A percentile compares a stretch with the other conserved stretches of the same genome.
These are phyloP conservation scores for Arachnopeziza araneosa DNA, from an alignment of 2,329 filamentous ascomycete genomes.

Conservation along the genomic window DNA sequence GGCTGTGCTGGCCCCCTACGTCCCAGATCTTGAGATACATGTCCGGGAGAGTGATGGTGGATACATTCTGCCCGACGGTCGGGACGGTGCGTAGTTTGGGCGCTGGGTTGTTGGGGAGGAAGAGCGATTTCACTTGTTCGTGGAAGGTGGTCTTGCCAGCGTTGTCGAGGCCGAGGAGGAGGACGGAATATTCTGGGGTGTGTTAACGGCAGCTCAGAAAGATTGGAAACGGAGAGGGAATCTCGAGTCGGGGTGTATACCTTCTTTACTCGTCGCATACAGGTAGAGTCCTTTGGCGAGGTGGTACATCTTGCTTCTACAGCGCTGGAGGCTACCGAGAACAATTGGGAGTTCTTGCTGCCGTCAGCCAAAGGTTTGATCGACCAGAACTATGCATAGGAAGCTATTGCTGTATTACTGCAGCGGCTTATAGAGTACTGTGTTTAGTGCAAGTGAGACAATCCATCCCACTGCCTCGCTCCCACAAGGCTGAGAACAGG, in stretches of 20 bases:
- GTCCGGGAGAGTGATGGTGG: slow-evolving; percentile 81
- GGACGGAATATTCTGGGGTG: slow-evolving; percentile 81
- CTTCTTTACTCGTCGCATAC: slow-evolving; percentile 95
- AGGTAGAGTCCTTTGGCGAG: slow-evolving; percentile 91
- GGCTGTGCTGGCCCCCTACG: slow-evolving; percentile 84
- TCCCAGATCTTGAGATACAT: slow-evolving; percentile 99
- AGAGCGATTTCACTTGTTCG: slow-evolving; percentile 90
- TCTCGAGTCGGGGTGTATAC: slow-evolving; percentile 38
- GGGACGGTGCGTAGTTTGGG: slow-evolving; percentile 83
- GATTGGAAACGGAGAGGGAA: not conserved
- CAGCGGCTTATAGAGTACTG: not conserved
- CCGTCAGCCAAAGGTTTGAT: not conserved
- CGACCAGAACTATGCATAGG: not conserved
- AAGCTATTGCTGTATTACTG: too few species aligned
- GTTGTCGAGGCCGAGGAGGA: slow-evolving; percentile 95
- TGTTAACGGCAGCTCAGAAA: slow-evolving; percentile 3
- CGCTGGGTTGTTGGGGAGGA: slow-evolving; percentile 55
- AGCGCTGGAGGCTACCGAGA: not conserved
- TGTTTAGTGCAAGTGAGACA: not conserved
- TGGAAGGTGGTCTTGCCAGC: slow-evolving; percentile 98
- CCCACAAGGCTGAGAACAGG: not conserved
- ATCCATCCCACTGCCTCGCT: not conserved
- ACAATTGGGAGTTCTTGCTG: not conserved
- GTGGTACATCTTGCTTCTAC: slow-evolving; percentile 68
- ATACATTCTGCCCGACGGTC: slow-evolving; percentile 95